A percentile compares a stretch with the other conserved stretches of the same genome.
Evolutionary conservation across 306 rosid genomes (phyloP).

Genomic region (Vicia sativa): DNA sequence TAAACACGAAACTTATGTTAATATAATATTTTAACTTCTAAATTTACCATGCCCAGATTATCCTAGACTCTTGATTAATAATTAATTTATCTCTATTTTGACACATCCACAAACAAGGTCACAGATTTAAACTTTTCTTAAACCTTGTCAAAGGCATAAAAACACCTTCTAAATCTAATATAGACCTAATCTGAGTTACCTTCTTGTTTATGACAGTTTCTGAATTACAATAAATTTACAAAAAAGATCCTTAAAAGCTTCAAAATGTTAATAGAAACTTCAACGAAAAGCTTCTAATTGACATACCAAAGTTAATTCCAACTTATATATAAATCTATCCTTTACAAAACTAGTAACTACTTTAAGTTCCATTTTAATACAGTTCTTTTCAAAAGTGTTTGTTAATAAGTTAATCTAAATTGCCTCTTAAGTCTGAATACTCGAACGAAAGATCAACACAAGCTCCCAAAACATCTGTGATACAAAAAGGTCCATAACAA

Average conservation of each 20-base stretch:
- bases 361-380: background rate
- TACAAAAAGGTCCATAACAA: background rate
- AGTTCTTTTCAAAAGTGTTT: background rate
- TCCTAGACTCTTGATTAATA: background rate
- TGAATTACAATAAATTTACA: background rate
- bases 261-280: background rate
- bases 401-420: background rate
- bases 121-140: conserved; percentile 7
- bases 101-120: conserved; percentile 16
- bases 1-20: background rate
- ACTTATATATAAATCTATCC: background rate
- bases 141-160: conserved; percentile 8
- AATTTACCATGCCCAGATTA: background rate
- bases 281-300: background rate
- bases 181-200: background rate
- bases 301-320: background rate
- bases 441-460: background rate
- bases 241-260: background rate
- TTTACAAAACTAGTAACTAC: background rate
- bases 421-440: background rate
- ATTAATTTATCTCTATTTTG: conserved; percentile 1
- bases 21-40: background rate
- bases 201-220: background rate
- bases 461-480: background rate
- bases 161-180: conserved; percentile 17